These are phyloP conservation scores for Penicillium lividum DNA, from an alignment of 495 filamentous ascomycete species.

Conservation along the genomic window DNA sequence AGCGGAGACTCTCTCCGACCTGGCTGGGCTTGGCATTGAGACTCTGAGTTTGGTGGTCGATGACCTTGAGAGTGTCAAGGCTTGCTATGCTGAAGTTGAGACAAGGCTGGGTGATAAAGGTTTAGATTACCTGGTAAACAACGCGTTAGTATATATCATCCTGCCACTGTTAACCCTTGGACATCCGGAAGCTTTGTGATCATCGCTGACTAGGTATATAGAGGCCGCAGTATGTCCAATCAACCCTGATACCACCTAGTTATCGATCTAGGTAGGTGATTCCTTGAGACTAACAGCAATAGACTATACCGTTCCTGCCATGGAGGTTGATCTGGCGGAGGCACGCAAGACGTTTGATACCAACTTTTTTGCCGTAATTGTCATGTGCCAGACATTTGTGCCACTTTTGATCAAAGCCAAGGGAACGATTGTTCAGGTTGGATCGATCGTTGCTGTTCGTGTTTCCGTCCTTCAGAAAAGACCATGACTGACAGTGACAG, in stretches of 20 bases:
- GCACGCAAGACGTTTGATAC: constrained; percentile 54
- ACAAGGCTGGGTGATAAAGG: constrained; percentile 42
- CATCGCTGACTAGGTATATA: constrained; percentile 8
- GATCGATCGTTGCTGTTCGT: constrained; percentile 54
- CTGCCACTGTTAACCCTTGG: neutral
- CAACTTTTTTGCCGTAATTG: constrained; percentile 63
- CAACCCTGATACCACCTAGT: no score
- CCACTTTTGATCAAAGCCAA: constrained; percentile 58
- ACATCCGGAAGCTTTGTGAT: neutral
- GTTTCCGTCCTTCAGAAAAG: neutral
- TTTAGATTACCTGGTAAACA: constrained; percentile 62
- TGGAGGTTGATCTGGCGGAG: constrained; percentile 55
- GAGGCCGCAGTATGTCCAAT: constrained; percentile 39
- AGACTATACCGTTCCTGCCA: constrained; percentile 64
- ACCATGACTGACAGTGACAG: constrained; percentile 18
- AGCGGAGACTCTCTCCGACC: constrained; percentile 46
- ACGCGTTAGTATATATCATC: constrained; percentile 47
- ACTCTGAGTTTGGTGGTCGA: constrained; percentile 57
- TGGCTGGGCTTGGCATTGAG: constrained; percentile 51
- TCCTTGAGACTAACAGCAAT: constrained; percentile 6
- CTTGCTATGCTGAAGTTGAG: constrained; percentile 44
- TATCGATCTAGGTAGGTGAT: no score
- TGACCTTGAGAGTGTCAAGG: constrained; percentile 45
- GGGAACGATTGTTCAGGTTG: constrained; percentile 64
- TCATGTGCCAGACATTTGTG: constrained; percentile 58